Percentiles rank a stretch among this genome's conserved stretches.
Conservation (phyloP, 1,284 basidiomycete genomes). For the Tetrapyrgos nigripes region DNA sequence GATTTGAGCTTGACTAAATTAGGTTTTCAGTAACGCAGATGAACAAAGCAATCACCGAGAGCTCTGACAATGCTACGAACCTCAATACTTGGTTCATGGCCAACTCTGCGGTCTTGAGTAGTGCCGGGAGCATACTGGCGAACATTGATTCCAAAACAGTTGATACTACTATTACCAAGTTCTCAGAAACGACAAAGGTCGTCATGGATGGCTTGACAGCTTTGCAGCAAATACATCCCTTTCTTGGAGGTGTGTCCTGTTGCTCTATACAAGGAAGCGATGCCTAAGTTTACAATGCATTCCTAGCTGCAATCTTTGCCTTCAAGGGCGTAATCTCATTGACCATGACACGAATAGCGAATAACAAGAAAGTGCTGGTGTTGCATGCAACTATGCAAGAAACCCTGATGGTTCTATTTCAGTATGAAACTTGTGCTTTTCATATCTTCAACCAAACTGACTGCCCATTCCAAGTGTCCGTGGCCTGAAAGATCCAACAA, state of each 20-base stretch:
- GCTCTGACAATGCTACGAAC: not conserved
- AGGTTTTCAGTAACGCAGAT: not conserved
- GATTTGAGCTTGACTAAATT: not conserved
- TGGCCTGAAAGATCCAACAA: slow-evolving; percentile 25
- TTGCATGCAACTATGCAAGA: slow-evolving; percentile 51
- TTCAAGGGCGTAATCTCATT: slow-evolving; percentile 50
- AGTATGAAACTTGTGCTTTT: not conserved
- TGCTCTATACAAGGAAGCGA: not conserved
- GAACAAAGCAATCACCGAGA: not conserved
- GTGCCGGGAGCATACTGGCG: slow-evolving; percentile 1
- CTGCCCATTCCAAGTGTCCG: not conserved
- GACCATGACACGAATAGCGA: slow-evolving; percentile 47
- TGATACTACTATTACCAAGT: slow-evolving; percentile 24
- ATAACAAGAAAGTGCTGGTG: slow-evolving; percentile 47
- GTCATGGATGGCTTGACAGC: slow-evolving; percentile 30
- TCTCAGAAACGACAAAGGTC: slow-evolving; percentile 25
- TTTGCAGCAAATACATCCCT: slow-evolving; percentile 32
- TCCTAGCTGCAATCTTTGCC: slow-evolving; percentile 48
- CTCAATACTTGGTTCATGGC: slow-evolving; percentile 7
- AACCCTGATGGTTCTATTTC: slow-evolving; percentile 44
- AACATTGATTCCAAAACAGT: slow-evolving; percentile 17
- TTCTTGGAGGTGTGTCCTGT: slow-evolving; percentile 29
- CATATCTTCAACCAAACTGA: no score
- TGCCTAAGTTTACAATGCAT: not conserved
- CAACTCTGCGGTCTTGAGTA: slow-evolving; percentile 4